phyloP scores from a whole-genome alignment of 148 eudicot species.

The Bassia scoparia region DNA sequence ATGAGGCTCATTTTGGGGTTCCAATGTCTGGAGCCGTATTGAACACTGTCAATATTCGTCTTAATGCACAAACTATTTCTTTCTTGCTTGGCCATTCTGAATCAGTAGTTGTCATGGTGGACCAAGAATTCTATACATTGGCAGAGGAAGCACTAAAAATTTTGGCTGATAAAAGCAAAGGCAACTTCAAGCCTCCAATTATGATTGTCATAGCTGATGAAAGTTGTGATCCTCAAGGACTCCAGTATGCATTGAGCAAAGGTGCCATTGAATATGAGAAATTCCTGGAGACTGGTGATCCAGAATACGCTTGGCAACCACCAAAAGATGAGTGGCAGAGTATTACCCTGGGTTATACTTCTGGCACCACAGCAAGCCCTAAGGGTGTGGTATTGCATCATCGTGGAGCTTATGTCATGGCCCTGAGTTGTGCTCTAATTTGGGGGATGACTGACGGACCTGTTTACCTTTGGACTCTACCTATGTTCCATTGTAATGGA shows the following conservation, averaged over 20 bases:
- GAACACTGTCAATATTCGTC: constrained; percentile 77
- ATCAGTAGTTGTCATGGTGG: constrained; percentile 68
- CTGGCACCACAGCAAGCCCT: constrained; percentile 96
- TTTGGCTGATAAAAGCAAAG: constrained; percentile 42
- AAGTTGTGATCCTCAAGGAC: constrained; percentile 62
- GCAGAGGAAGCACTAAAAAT: constrained; percentile 80
- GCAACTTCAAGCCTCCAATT: constrained; percentile 60
- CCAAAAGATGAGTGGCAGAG: constrained; percentile 97
- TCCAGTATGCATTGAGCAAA: constrained; percentile 58
- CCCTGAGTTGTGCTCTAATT: constrained; percentile 58
- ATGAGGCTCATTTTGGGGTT: constrained; percentile 93
- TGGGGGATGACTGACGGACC: constrained; percentile 89
- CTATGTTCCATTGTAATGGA: constrained; percentile 97
- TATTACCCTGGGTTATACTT: constrained; percentile 83
- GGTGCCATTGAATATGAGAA: constrained; percentile 83
- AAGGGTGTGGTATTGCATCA: constrained; percentile 94
- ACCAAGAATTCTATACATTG: constrained; percentile 74
- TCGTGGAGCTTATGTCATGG: constrained; percentile 86
- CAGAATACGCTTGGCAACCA: constrained; percentile 74
- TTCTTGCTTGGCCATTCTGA: constrained; percentile 78
- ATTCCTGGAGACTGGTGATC: constrained; percentile 75
- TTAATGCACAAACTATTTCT: constrained; percentile 66
- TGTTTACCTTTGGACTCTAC: constrained; percentile 86
- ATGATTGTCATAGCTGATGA: constrained; percentile 75
- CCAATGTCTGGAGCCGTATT: constrained; percentile 95